These are phyloP conservation scores for Rhazya stricta DNA, from an alignment of 257 asterid genomes.

Conservation along the genomic window DNA sequence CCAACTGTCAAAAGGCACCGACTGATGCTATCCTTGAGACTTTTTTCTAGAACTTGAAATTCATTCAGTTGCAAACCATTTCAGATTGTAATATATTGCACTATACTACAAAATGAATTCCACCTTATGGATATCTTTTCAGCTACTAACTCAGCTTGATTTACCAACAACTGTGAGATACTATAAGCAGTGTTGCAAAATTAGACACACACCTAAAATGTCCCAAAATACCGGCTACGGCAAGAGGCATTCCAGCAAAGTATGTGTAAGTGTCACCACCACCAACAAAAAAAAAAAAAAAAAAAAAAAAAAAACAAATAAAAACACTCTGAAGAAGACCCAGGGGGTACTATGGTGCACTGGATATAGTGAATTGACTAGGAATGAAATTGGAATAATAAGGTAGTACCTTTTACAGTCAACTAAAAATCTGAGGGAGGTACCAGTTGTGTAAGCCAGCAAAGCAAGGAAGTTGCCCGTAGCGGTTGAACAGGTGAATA, in stretches of 20 bases:
- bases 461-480: conserved; percentile 91
- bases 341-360: conserved; percentile 56
- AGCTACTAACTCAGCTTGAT: not conserved
- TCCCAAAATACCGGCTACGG: conserved; percentile 85
- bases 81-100: not conserved
- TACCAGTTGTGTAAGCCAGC: conserved; percentile 90
- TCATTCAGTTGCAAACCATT: not conserved
- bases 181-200: not conserved
- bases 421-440: conserved; percentile 19
- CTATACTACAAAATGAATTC: not conserved
- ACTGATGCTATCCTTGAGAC: not conserved
- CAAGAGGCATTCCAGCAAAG: conserved; percentile 95
- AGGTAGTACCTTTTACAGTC: conserved; percentile 3
- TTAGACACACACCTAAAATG: conserved; percentile 56
- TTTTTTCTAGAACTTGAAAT: not conserved
- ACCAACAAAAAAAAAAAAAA: conserved; percentile 88
- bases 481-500: conserved; percentile 79
- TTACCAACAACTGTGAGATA: not conserved
- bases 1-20: not conserved
- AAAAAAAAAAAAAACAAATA: too few relatives aligned
- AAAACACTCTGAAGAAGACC: too few relatives aligned
- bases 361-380: conserved; percentile 4
- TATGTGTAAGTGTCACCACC: conserved; percentile 78
- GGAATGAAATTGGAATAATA: not conserved
- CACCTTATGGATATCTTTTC: not conserved